Conservation (phyloP, 83 land plant genomes). For the Larix sibirica region DNA sequence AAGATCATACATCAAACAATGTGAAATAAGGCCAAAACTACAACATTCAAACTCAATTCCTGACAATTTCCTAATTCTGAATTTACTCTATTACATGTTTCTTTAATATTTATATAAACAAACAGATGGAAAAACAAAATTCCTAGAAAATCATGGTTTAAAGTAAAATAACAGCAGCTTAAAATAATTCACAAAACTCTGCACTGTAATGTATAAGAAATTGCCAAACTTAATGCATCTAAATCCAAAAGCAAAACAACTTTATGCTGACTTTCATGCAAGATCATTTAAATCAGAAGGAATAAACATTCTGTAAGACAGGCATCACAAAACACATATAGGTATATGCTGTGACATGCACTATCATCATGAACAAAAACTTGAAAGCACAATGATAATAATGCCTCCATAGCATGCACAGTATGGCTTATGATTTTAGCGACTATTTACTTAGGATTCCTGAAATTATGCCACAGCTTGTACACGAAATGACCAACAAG, state of each 20-base stretch:
- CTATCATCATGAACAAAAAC: not conserved
- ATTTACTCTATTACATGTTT: not conserved
- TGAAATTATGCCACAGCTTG: constrained; percentile 8
- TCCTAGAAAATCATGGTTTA: not conserved
- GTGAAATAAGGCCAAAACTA: not conserved
- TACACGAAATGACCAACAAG: not conserved
- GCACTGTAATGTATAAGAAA: not conserved
- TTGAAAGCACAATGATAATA: not conserved
- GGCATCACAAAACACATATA: not conserved
- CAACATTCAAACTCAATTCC: not conserved
- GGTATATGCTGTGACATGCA: not conserved
- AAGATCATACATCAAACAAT: not conserved
- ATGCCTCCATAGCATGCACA: not conserved
- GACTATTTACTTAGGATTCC: not conserved
- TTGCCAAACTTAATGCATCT: not conserved
- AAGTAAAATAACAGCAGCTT: not conserved
- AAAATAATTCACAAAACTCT: not conserved
- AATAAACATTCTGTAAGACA: not conserved
- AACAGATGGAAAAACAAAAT: not conserved
- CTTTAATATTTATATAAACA: not conserved
- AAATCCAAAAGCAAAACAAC: not conserved
- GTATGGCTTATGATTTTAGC: not conserved
- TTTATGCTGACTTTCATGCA: not conserved
- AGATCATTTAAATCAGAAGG: not conserved
- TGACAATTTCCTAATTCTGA: not conserved